phyloP scores from a whole-genome alignment of 2,329 filamentous ascomycete species.

The Plenodomus biglobosus region DNA sequence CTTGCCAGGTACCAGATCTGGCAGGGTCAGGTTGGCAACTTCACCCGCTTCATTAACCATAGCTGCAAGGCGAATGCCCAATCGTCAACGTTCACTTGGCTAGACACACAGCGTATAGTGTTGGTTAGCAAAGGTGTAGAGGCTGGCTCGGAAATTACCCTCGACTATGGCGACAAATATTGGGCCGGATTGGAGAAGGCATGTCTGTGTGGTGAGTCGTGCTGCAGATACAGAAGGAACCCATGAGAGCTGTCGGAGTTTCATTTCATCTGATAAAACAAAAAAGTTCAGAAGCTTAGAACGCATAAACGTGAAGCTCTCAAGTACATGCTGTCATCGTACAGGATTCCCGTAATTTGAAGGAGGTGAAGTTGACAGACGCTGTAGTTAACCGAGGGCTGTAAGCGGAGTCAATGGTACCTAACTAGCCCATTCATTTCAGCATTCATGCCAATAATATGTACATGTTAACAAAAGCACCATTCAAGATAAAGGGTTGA shows the following conservation, averaged over 20 bases:
- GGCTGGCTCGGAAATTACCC: slow-evolving; percentile 57
- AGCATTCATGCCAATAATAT: too few relatives aligned
- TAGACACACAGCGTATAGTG: slow-evolving; percentile 57
- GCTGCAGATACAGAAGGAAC: slow-evolving; percentile 50
- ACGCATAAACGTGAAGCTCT: too few relatives aligned
- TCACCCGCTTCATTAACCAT: slow-evolving; percentile 62
- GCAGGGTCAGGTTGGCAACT: slow-evolving; percentile 59
- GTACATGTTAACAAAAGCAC: too few relatives aligned
- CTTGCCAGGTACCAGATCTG: slow-evolving; percentile 61
- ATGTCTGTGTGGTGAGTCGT: slow-evolving; percentile 57
- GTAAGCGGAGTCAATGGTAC: too few relatives aligned
- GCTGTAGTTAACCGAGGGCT: too few relatives aligned
- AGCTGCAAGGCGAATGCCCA: slow-evolving; percentile 61
- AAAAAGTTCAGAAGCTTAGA: too few relatives aligned
- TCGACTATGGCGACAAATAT: slow-evolving; percentile 62
- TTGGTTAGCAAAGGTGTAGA: slow-evolving; percentile 59
- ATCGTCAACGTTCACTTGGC: slow-evolving; percentile 60
- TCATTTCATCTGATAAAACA: too few relatives aligned
- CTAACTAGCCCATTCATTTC: too few relatives aligned
- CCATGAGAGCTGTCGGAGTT: not conserved
- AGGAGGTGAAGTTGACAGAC: too few relatives aligned
- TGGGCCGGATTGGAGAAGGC: slow-evolving; percentile 59
- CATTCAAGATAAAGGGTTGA: too few relatives aligned
- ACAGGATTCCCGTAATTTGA: too few relatives aligned
- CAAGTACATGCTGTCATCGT: too few relatives aligned